These are phyloP conservation scores for Erythrophleum fordii DNA, from an alignment of 306 rosid genomes.

Conservation along the genomic window DNA sequence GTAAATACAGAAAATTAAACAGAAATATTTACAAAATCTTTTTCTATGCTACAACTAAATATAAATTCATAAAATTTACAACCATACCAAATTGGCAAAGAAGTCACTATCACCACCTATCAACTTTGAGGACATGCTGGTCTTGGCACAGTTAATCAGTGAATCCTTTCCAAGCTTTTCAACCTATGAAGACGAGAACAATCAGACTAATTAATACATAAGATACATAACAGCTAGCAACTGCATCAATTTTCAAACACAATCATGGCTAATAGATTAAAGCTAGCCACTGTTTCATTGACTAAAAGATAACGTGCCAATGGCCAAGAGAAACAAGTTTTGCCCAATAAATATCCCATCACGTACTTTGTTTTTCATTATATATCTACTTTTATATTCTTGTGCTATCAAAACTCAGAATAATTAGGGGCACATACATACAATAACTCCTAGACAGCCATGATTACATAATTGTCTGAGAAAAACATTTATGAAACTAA, in stretches of 20 bases:
- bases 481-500: neutral
- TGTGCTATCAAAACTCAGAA: neutral
- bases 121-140: slow-evolving; percentile 99
- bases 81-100: slow-evolving; percentile 88
- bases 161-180: slow-evolving; percentile 94
- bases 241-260: slow-evolving; percentile 7
- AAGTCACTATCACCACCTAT: slow-evolving; percentile 92
- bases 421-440: neutral
- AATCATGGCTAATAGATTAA: neutral
- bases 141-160: slow-evolving; percentile 89
- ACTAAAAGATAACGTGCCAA: slow-evolving; percentile 8
- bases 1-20: neutral
- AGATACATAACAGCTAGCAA: slow-evolving; percentile 9
- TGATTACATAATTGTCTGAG: neutral
- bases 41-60: slow-evolving; percentile 2
- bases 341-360: slow-evolving; percentile 10
- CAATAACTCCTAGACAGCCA: neutral
- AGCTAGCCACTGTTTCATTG: neutral
- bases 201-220: slow-evolving; percentile 9
- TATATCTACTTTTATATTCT: neutral
- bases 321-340: slow-evolving; percentile 5
- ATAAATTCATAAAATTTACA: slow-evolving; percentile 9
- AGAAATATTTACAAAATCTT: neutral
- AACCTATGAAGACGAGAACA: slow-evolving; percentile 58
- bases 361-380: neutral